phyloP scores from a whole-genome alignment of 2,329 filamentous ascomycete genomes.

The Trichophyton schoenleinii region DNA sequence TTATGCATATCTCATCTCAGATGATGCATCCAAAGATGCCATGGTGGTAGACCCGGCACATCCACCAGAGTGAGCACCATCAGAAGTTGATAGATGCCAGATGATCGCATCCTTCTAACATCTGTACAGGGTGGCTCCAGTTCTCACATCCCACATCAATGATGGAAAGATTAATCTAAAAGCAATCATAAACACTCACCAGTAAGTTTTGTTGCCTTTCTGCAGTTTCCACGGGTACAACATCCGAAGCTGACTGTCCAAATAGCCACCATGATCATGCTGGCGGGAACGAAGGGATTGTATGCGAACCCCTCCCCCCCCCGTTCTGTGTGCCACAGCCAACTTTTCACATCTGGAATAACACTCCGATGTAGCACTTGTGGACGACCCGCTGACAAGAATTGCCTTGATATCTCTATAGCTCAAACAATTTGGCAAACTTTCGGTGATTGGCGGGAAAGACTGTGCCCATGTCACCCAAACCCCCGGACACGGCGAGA shows the following conservation, averaged over 20 bases:
- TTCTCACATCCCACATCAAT: constrained; percentile 60
- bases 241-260: constrained; percentile 8
- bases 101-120: constrained; percentile 1
- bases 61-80: constrained; percentile 34
- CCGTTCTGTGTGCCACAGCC: not conserved
- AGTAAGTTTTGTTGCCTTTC: constrained; percentile 47
- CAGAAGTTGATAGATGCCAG: not conserved
- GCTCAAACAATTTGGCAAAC: constrained; percentile 47
- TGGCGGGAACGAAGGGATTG: constrained; percentile 76
- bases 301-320: constrained; percentile 28
- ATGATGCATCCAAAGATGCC: constrained; percentile 38
- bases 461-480: constrained; percentile 69
- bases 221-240: not conserved
- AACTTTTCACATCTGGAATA: not conserved
- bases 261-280: constrained; percentile 83
- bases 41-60: constrained; percentile 42
- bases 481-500: constrained; percentile 62
- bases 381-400: constrained; percentile 5
- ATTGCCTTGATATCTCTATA: constrained; percentile 18
- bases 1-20: constrained; percentile 41
- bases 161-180: constrained; percentile 66
- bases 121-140: constrained; percentile 45
- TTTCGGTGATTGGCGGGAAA: constrained; percentile 65
- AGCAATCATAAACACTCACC: constrained; percentile 91
- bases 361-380: not conserved